These are phyloP conservation scores for Paraconiothyrium sp. DNA, from an alignment of 2,329 filamentous ascomycete species.

Conservation along the genomic window DNA sequence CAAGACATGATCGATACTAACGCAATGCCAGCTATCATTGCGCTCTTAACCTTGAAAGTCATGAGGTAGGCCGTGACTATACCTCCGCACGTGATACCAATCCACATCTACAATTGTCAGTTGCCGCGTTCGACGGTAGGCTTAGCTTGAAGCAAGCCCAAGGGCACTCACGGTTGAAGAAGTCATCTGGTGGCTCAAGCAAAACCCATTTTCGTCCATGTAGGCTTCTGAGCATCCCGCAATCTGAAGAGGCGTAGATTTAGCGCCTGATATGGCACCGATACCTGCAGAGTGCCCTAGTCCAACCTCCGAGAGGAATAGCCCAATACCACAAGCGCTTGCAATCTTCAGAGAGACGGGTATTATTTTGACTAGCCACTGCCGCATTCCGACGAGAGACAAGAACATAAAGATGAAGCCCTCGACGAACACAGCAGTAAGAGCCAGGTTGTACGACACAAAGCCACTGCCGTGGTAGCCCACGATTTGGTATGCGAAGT, in stretches of 20 bases:
- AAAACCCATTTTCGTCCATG: slow-evolving; percentile 62
- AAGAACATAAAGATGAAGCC: slow-evolving; percentile 85
- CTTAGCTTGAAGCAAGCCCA: slow-evolving; percentile 12
- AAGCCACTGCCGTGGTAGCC: slow-evolving; percentile 77
- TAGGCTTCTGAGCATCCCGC: slow-evolving; percentile 75
- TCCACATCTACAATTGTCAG: slow-evolving; percentile 70
- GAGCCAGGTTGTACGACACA: slow-evolving; percentile 77
- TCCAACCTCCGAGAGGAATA: slow-evolving; percentile 80
- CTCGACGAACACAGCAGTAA: slow-evolving; percentile 89
- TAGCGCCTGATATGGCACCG: slow-evolving; percentile 74
- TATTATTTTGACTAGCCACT: slow-evolving; percentile 86
- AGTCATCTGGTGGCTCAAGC: slow-evolving; percentile 78
- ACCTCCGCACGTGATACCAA: slow-evolving; percentile 86
- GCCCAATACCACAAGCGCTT: slow-evolving; percentile 83
- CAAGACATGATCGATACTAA: slow-evolving; percentile 88
- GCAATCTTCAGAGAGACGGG: slow-evolving; percentile 87
- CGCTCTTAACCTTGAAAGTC: slow-evolving; percentile 86
- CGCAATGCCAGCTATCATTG: slow-evolving; percentile 82
- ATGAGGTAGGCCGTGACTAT: slow-evolving; percentile 82
- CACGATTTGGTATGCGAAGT: slow-evolving; percentile 85
- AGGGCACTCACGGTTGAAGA: slow-evolving; percentile 65
- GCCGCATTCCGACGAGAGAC: slow-evolving; percentile 81
- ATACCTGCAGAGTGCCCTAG: slow-evolving; percentile 84
- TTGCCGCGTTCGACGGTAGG: slow-evolving; percentile 5
- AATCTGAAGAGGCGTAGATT: slow-evolving; percentile 73